Base-by-base conservation (phyloP, 768 basidiomycete genomes). In the Leccinellum luteum region DNA sequence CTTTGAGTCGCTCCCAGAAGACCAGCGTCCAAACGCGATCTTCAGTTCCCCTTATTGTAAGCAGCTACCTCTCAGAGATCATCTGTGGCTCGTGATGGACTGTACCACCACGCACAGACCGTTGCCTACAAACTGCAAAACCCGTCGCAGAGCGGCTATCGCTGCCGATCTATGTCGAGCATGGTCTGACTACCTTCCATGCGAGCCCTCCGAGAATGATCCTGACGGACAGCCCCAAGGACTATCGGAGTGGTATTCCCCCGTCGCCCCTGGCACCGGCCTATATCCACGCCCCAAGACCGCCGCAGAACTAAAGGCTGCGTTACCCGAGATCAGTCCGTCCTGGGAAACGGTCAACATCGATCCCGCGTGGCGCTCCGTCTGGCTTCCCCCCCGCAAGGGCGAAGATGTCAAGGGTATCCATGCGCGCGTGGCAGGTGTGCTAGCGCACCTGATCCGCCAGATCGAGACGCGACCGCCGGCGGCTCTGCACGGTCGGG, bases 31-130 rank as follows among this genome's bases (percentile, higher is more conserved):
- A 1, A 92, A 87, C 2, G 86, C 82, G 6, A 89, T 93, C 56
- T 87, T 91, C 70, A 91, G 89, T 12, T 93, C 91, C 10, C 91
- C 91, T 8, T 92, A 89, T 67, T 94, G 91, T 91, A 55, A 70
- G 75, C 66, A 3, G 28, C 10, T 48, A 38, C 30, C n/a, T 51
- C 48, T 45, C n/a, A n/a, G n/a, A n/a, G 4, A 21, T 54, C 21
- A 17, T 51, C 34, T 32, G 19, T 19, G 19, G 15, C 31, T 30
- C 23, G 31, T 21, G 48, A 51, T 30, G 15, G 49, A 55, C 21
- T 6, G 9, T n/a, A n/a, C n/a, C 43, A 27, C 21, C 3, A 14
- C 23, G 19, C 9, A 34, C 62, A 92, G 90, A 94, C 74, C 88
- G 92, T n/a, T 94, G 92, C 69, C 75, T 94, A 23, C 92, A 94